phyloP scores from a whole-genome alignment of 495 filamentous ascomycete genomes.

The Talaromyces wortmannii region DNA sequence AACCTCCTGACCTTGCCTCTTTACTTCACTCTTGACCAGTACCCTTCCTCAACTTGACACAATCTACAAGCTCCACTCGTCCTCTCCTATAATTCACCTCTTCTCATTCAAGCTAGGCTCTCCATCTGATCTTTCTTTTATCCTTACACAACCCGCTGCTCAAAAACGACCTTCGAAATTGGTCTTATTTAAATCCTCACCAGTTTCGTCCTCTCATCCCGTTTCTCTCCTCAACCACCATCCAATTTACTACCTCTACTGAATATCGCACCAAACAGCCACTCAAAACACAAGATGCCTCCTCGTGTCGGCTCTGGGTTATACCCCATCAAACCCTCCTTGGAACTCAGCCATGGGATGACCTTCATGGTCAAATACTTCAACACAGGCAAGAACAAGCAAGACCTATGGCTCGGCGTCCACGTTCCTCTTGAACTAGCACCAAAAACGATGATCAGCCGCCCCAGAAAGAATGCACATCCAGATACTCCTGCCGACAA shows the following conservation, averaged over 20 bases:
- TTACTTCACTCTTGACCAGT: too few species aligned
- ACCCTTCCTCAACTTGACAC: background rate
- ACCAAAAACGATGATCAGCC: background rate
- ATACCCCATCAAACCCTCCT: background rate
- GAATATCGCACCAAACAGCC: too few species aligned
- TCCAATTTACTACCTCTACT: too few species aligned
- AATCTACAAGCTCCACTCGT: background rate
- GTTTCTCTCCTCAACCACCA: background rate
- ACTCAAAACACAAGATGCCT: background rate
- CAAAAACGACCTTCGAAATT: too few species aligned
- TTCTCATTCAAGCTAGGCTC: too few species aligned
- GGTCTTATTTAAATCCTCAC: too few species aligned
- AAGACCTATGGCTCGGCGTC: slow-evolving; percentile 1
- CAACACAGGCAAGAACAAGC: background rate
- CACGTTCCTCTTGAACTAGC: background rate
- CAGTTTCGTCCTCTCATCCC: background rate
- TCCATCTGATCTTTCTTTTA: too few species aligned
- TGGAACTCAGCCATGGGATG: background rate
- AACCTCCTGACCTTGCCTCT: too few species aligned
- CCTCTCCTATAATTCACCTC: too few species aligned
- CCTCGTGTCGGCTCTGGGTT: background rate
- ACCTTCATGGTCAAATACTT: background rate
- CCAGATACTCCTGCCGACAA: background rate
- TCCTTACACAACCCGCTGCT: too few species aligned
- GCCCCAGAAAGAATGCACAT: background rate